These are phyloP conservation scores for Colletotrichum shisoi DNA, from an alignment of 2,329 filamentous ascomycete species.

Conservation along the genomic window DNA sequence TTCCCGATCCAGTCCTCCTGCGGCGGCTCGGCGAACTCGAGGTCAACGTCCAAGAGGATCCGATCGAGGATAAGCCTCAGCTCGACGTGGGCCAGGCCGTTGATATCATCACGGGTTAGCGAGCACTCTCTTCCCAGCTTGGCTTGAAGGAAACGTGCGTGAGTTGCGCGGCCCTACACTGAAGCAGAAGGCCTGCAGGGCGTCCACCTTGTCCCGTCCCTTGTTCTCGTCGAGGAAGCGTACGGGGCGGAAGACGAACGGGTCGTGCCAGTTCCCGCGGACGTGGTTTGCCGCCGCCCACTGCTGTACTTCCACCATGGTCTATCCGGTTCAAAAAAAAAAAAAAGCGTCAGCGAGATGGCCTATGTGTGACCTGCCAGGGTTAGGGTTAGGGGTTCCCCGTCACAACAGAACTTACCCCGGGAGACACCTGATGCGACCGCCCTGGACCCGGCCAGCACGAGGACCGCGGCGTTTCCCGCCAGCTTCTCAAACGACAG, in stretches of 20 bases:
- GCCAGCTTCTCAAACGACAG: conserved; percentile 32
- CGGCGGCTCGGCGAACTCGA: not conserved
- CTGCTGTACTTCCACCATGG: conserved; percentile 13
- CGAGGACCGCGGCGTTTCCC: conserved; percentile 39
- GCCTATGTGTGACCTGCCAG: no score
- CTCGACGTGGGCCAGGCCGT: no score
- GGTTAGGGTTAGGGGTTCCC: no score
- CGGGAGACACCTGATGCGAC: conserved; percentile 46
- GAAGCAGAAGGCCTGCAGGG: no score
- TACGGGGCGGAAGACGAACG: conserved; percentile 48
- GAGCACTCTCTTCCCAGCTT: no score
- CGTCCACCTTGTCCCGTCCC: no score
- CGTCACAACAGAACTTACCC: conserved; percentile 44
- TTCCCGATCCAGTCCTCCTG: not conserved
- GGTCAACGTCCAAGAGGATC: not conserved
- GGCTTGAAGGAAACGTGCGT: no score
- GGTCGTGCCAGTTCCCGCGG: conserved; percentile 51
- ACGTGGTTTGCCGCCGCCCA: conserved; percentile 9
- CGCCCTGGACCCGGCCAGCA: conserved; percentile 55
- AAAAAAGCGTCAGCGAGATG: no score
- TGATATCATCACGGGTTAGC: no score
- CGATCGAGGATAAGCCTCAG: no score
- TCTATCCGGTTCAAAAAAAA: conserved; percentile 1
- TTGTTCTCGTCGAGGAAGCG: no score
- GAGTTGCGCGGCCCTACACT: no score